Base-by-base conservation (phyloP, 2,329 filamentous ascomycete species). In the Aureobasidium sp. region DNA sequence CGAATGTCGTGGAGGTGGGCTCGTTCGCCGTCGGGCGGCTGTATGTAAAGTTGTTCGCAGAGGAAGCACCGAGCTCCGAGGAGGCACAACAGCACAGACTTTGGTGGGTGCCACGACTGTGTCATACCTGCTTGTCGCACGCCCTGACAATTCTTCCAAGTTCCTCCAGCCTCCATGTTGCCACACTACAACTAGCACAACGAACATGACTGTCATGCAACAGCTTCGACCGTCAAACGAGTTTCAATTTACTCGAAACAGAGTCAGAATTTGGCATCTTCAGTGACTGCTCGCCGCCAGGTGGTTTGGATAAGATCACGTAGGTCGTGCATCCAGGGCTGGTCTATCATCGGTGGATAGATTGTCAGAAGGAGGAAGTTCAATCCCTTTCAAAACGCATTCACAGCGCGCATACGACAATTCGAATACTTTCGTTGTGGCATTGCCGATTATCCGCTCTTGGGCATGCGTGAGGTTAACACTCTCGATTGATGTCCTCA, bases 211-310 rank as follows among this genome's bases (percentile, higher is more conserved):
- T 34, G 29, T 45, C 34, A 45, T 19, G 41, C 34, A 45, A 19
- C 19, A 45, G 39, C 16, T 22, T 22, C 41, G 34, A 45, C 32
- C 41, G 41, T 22, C 41, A 45, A 45, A 45, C 41, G 41, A 45
- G 27, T 24, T 24, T 14, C 41, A 22, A 29, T n/a, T n/a, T n/a
- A n/a, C n/a, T n/a, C n/a, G n/a, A n/a, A n/a, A n/a, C n/a, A n/a
- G n/a, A n/a, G n/a, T n/a, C n/a, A n/a, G n/a, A n/a, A n/a, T n/a
- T n/a, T n/a, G n/a, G n/a, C n/a, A n/a, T n/a, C n/a, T n/a, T n/a
- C n/a, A n/a, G n/a, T n/a, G n/a, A n/a, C n/a, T n/a, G n/a, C n/a
- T n/a, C n/a, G n/a, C n/a, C n/a, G n/a, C n/a, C n/a, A n/a, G n/a
- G n/a, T n/a, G n/a, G n/a, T n/a, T n/a, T n/a, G n/a, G n/a, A n/a